These are phyloP conservation scores for Phyllosticta citribraziliensis DNA, from an alignment of 2,329 filamentous ascomycete species.

Conservation along the genomic window DNA sequence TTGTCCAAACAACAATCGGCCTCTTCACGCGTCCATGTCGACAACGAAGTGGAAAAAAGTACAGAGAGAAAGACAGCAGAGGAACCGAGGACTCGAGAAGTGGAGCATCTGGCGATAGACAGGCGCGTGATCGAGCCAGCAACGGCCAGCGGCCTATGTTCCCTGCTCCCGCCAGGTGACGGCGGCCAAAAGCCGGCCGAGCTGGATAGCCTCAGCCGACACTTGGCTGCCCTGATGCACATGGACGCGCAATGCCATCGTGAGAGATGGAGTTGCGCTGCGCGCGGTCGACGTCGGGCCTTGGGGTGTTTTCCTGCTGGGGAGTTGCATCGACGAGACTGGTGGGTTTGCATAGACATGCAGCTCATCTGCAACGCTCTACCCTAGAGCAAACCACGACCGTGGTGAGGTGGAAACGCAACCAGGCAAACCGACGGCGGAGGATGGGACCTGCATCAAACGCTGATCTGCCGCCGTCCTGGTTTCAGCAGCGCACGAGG, in stretches of 20 bases:
- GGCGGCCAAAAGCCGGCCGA: background rate
- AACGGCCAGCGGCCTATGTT: conserved; percentile 1
- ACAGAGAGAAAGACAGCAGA: background rate
- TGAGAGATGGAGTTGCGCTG: background rate
- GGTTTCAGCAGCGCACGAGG: background rate
- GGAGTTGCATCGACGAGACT: too few relatives aligned
- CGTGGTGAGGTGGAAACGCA: background rate
- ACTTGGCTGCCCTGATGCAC: background rate
- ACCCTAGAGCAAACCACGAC: too few relatives aligned
- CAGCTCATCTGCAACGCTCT: too few relatives aligned
- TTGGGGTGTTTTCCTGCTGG: too few relatives aligned
- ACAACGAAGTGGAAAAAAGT: background rate
- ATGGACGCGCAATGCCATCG: background rate
- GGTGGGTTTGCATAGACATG: too few relatives aligned
- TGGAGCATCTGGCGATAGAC: background rate
- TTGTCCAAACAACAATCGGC: background rate
- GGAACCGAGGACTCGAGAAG: background rate
- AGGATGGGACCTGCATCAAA: background rate
- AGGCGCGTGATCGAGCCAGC: conserved; percentile 7
- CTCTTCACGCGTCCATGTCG: background rate
- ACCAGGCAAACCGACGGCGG: background rate
- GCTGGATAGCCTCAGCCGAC: background rate
- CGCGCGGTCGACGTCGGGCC: too few relatives aligned
- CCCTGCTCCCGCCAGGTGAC: background rate
- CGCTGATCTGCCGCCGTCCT: background rate